phyloP scores from a whole-genome alignment of 371 early-diverging fungal genomes.

The Nematocida sp. region DNA sequence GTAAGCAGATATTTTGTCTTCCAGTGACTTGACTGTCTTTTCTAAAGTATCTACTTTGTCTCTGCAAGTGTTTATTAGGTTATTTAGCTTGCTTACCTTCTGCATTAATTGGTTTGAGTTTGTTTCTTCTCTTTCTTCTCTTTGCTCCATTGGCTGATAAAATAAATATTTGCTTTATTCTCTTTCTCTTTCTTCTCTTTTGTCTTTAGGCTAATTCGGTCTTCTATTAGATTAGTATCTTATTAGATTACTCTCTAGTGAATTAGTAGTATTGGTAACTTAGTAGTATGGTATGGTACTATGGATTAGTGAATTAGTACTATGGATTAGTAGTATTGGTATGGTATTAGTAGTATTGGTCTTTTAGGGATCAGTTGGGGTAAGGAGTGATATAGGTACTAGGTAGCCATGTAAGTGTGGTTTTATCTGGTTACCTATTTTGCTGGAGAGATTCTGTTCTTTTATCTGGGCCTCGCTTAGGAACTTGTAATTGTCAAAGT shows the following conservation, averaged over 20 bases:
- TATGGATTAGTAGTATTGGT: neutral
- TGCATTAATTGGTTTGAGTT: neutral
- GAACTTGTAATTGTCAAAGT: constrained; percentile 33
- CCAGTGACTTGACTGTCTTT: constrained; percentile 29
- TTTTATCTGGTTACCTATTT: constrained; percentile 29
- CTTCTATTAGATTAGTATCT: no score
- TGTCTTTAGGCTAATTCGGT: neutral
- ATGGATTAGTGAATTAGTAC: no score
- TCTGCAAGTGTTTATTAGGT: constrained; percentile 30
- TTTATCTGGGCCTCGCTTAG: constrained; percentile 21
- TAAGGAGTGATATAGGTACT: no score
- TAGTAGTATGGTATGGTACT: no score
- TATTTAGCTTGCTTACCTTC: constrained; percentile 3
- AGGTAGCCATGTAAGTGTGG: constrained; percentile 49
- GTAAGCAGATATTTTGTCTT: constrained; percentile 12
- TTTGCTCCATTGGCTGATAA: no score
- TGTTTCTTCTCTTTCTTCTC: constrained; percentile 18
- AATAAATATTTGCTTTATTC: no score
- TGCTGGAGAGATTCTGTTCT: neutral
- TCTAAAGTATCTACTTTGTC: constrained; percentile 36
- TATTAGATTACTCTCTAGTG: no score
- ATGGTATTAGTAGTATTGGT: neutral
- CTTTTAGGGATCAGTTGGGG: constrained; percentile 5
- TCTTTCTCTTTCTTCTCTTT: no score
- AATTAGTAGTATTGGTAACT: no score